Base-by-base conservation (phyloP, 805 yeast genomes). In the Zygoascus biomembranicola region DNA sequence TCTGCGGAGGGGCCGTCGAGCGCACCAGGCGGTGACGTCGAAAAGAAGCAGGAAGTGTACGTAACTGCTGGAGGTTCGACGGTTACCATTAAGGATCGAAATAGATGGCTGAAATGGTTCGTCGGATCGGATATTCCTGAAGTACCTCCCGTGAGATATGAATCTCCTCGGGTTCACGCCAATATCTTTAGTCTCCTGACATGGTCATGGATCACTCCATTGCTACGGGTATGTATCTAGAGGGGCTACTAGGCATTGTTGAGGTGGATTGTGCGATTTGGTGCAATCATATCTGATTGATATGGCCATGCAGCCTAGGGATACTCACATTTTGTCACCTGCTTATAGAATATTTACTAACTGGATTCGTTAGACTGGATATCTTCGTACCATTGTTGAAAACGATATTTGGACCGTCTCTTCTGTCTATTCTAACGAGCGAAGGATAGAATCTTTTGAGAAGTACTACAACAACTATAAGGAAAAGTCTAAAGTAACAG, bases 361-460 rank as follows among this genome's bases (percentile, higher is more conserved):
- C 8, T 16, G n/a, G 18, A 37, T 70, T n/a, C 42, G 5, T 20
- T 49, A 49, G 43, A 52, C 49, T 32, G 57, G 57, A 3, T 55
- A 51, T 39, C 18, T 52, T 16, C 49, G 57, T 23, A 42, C 42
- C 2, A 32, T 55, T 41, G 55, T 41, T 44, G 51, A 35, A 26
- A 52, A 44, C 23, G 57, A 55, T 45, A 52, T 55, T 28, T 52
- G 53, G 51, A 13, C 2, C 11, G 50, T 55, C 13, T 32, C 44
- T 28, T 32, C 32, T 13, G 41, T 26, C 18, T 42, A 32, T 16
- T 13, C 41, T n/a, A 52, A 44, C 45, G 50, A 41, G 16, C 32
- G 14, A 1, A 48, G 55, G 10, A n/a, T 31, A 10, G 35, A 23
- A 8, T 28, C 52, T 8, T 55, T 45, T 31, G 43, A 51, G 8